Conservation (phyloP, 352 stramenopile genomes). For the Paralagenidium karlingii region DNA sequence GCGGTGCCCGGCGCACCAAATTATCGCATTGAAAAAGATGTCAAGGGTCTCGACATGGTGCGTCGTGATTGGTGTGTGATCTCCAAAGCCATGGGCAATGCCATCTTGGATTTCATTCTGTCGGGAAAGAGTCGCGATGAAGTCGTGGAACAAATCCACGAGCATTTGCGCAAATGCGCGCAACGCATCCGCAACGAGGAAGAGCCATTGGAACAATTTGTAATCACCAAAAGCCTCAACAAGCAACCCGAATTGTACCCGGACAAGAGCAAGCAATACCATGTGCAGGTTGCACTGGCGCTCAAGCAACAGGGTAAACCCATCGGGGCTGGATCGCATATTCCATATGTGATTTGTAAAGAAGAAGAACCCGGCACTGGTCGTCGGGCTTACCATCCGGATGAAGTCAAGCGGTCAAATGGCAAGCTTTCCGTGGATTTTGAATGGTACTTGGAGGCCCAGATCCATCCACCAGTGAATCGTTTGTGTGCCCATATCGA, state of each 20-base stretch:
- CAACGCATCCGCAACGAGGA: slow-evolving; percentile 90
- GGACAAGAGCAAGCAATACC: slow-evolving; percentile 92
- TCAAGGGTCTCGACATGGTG: slow-evolving; percentile 98
- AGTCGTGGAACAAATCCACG: slow-evolving; percentile 94
- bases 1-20: not conserved
- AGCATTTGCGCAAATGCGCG: slow-evolving; percentile 88
- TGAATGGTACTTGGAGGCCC: slow-evolving; percentile 94
- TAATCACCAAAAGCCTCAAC: slow-evolving; percentile 99
- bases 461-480: slow-evolving; percentile 96
- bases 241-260: slow-evolving; percentile 97
- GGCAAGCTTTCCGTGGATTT: slow-evolving; percentile 87
- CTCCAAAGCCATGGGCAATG: slow-evolving; percentile 94
- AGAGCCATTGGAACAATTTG: slow-evolving; percentile 93
- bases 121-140: slow-evolving; percentile 91
- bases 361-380: slow-evolving; percentile 67
- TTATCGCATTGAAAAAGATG: slow-evolving; percentile 92
- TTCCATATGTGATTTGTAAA: slow-evolving; percentile 96
- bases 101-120: slow-evolving; percentile 96
- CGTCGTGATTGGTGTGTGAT: slow-evolving; percentile 98
- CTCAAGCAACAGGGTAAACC: slow-evolving; percentile 92
- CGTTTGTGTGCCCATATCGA: slow-evolving; percentile 99
- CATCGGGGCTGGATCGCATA: slow-evolving; percentile 97
- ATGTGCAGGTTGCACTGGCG: slow-evolving; percentile 96
- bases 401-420: slow-evolving; percentile 63
- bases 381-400: slow-evolving; percentile 74